phyloP scores from a whole-genome alignment of 2,329 filamentous ascomycete species.

The Reticulascus tulasneorum region DNA sequence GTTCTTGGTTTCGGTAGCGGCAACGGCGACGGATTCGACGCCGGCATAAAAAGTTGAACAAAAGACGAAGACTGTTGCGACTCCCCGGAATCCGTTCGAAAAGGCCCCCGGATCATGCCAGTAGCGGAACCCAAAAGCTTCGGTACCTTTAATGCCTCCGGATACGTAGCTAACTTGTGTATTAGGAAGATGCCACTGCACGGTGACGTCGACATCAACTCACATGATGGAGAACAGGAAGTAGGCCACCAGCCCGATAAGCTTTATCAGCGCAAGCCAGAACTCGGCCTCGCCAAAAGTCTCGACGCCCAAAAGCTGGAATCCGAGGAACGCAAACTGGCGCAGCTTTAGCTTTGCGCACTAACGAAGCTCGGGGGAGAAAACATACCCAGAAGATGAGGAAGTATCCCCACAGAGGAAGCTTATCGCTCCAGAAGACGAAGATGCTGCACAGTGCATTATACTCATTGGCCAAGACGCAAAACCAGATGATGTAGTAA shows the following conservation, averaged over 20 bases:
- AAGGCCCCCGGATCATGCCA: conserved; percentile 71
- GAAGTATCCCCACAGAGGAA: conserved; percentile 65
- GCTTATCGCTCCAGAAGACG: conserved; percentile 59
- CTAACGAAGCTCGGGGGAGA: not conserved
- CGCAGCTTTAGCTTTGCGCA: not conserved
- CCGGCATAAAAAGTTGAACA: conserved; percentile 70
- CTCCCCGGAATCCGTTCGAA: conserved; percentile 61
- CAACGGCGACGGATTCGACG: conserved; percentile 59
- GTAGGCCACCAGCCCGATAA: conserved; percentile 65
- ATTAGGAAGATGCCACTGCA: not conserved
- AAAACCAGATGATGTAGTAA: conserved; percentile 65
- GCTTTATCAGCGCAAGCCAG: conserved; percentile 71
- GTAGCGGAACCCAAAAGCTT: conserved; percentile 62
- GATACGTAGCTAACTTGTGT: conserved; percentile 49
- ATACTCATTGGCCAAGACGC: conserved; percentile 66
- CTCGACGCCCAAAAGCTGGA: conserved; percentile 69
- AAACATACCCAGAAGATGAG: conserved; percentile 63
- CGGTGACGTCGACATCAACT: no score
- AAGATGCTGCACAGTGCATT: conserved; percentile 65
- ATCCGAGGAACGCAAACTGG: conserved; percentile 54
- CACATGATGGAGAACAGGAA: conserved; percentile 68
- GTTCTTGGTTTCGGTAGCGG: conserved; percentile 58
- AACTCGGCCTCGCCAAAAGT: conserved; percentile 78
- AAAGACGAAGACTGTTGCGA: conserved; percentile 64
- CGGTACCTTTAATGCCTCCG: conserved; percentile 58